Percentiles rank a stretch among this genome's conserved stretches.
Conservation (phyloP, 345 rosid species). For the Anacardium occidentale region DNA sequence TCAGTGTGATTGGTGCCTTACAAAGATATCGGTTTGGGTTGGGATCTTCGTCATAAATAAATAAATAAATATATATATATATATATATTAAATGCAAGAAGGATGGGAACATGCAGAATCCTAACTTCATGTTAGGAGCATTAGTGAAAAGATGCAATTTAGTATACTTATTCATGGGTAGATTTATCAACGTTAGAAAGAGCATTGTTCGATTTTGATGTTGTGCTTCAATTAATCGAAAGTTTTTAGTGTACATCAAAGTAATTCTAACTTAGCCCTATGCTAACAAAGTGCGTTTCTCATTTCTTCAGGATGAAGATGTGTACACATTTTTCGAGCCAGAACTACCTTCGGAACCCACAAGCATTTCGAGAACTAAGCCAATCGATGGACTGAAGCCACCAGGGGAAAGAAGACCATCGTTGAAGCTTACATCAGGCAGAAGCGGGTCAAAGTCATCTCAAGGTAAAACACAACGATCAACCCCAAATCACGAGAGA, state of each 20-base stretch:
- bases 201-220: too few species aligned
- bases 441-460: conserved; percentile 72
- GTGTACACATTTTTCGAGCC: conserved; percentile 97
- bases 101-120: too few species aligned
- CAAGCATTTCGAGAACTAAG: conserved; percentile 53
- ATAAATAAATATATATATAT: too few species aligned
- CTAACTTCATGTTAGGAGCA: too few species aligned
- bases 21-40: too few species aligned
- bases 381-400: conserved; percentile 57
- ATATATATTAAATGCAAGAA: too few species aligned
- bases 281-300: background rate
- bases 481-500: conserved; percentile 51
- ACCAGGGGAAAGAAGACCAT: conserved; percentile 56
- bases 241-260: background rate
- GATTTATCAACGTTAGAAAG: background rate
- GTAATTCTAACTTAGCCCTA: background rate
- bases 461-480: conserved; percentile 52
- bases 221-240: too few species aligned
- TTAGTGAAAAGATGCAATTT: too few species aligned
- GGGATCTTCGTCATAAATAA: too few species aligned
- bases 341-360: conserved; percentile 69
- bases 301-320: conserved; percentile 77
- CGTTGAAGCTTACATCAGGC: conserved; percentile 55
- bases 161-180: too few species aligned
- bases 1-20: too few species aligned